phyloP scores from a whole-genome alignment of 768 basidiomycete species.

The Candolleomyces eurysporus region DNA sequence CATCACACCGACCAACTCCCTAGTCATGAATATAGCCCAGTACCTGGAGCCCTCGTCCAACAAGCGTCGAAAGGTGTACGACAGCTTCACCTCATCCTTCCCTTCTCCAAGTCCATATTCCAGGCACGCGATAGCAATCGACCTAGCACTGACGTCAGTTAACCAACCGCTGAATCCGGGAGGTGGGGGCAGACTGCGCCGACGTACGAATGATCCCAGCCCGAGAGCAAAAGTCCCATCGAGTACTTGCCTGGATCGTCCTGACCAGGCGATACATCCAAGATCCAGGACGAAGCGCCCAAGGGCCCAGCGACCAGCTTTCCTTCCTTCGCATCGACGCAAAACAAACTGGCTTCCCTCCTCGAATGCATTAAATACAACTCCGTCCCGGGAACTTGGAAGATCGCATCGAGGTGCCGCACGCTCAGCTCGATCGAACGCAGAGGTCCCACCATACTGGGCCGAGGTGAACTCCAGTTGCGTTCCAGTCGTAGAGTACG shows the following conservation, averaged over 20 bases:
- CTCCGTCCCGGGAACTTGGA: slow-evolving; percentile 26
- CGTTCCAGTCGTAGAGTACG: slow-evolving; percentile 25
- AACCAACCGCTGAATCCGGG: background rate
- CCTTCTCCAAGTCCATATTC: background rate
- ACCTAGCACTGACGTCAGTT: background rate
- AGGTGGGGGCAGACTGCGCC: background rate
- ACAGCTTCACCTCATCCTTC: slow-evolving; percentile 3
- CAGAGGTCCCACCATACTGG: slow-evolving; percentile 17
- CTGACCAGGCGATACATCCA: slow-evolving; percentile 27
- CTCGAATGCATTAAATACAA: slow-evolving; percentile 24
- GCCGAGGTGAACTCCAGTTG: slow-evolving; percentile 25
- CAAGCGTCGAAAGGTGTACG: slow-evolving; percentile 4
- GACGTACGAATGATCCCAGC: background rate
- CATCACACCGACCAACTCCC: slow-evolving; percentile 25
- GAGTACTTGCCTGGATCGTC: slow-evolving; percentile 22
- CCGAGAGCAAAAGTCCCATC: slow-evolving; percentile 20
- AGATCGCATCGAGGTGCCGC: slow-evolving; percentile 20
- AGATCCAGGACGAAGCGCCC: slow-evolving; percentile 12
- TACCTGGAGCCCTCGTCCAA: slow-evolving; percentile 9
- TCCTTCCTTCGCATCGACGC: slow-evolving; percentile 18
- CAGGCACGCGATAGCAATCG: background rate
- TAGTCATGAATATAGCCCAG: slow-evolving; percentile 27
- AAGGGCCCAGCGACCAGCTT: slow-evolving; percentile 13
- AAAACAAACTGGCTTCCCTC: slow-evolving; percentile 10
- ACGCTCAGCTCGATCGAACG: slow-evolving; percentile 13